Base-by-base conservation (phyloP, 805 yeast species). In the Ogataea nitratoaversa region DNA sequence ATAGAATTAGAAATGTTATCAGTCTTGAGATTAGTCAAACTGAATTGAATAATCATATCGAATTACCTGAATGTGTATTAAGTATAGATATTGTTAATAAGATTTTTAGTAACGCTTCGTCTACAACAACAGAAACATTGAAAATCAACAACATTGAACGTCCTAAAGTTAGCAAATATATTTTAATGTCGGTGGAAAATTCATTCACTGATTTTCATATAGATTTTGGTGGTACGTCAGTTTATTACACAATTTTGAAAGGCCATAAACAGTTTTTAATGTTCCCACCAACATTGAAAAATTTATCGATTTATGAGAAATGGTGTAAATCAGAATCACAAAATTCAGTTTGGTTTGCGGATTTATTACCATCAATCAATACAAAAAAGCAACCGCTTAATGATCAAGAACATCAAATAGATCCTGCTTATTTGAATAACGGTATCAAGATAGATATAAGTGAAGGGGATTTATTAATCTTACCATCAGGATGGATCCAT, bases 401-500 rank as follows among this genome's bases (percentile, higher is more conserved):
- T 1, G 23, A 18, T 30, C 16, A 19, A 2, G 19, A 32, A 16
- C 38, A 34, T 1, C 30, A 19, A 4, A 34, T 46, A 9, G 60
- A 54, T 17, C 53, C 53, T 45, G 36, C 54, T 41, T 43, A 62
- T 48, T 33, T 70, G 63, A 62, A 61, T 37, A 60, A 61, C 38
- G 69, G 68, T 0, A 39, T 63, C 28, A 42, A 66, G 47, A 47
- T 57, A 30, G 59, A 60, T 36, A 45, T 60, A 13, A 36, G 37
- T 12, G 72, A 76, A 1, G 95, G 95, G 1, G 96, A 89, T 53
- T 69, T 88, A 19, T 71, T 89, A 62, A 68, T 88, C 12, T 81
- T 89, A 16, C 96, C 97, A 3, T 79, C 93, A 31, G 95, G 96
- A 0, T 89, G 95, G 95, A 88, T 89, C 36, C 96, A 89, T 60